Evolutionary conservation across 805 yeast genomes (phyloP).

Genomic region (Cyberlindnera saturnus): DNA sequence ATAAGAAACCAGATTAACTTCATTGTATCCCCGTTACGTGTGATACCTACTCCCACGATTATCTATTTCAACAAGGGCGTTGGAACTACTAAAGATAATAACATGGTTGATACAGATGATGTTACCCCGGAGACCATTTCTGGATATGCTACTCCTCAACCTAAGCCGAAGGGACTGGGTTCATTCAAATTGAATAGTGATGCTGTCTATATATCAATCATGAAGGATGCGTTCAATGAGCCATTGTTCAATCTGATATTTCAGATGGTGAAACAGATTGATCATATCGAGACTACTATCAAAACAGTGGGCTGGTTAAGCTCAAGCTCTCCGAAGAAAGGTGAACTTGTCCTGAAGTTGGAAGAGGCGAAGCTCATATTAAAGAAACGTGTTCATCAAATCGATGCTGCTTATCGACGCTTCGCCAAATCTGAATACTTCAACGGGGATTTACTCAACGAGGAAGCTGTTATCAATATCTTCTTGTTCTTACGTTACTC

Average conservation of each 20-base stretch:
- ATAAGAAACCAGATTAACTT: constrained; percentile 39
- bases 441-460: constrained; percentile 28
- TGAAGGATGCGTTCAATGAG: constrained; percentile 28
- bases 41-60: constrained; percentile 28
- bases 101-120: not conserved
- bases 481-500: constrained; percentile 36
- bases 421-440: constrained; percentile 33
- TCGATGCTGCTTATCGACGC: constrained; percentile 30
- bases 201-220: constrained; percentile 23
- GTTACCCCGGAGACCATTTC: not conserved
- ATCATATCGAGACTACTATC: constrained; percentile 16
- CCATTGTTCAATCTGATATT: constrained; percentile 25
- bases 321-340: not conserved
- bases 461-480: constrained; percentile 31
- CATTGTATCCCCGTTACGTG: constrained; percentile 33
- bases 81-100: not conserved
- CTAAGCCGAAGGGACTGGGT: constrained; percentile 17
- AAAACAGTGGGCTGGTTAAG: not conserved
- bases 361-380: constrained; percentile 17
- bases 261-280: constrained; percentile 28
- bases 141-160: constrained; percentile 29
- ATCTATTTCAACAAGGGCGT: constrained; percentile 5
- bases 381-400: constrained; percentile 24
- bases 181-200: not conserved
- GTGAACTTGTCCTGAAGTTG: constrained; percentile 2